Evolutionary conservation across 805 yeast genomes (phyloP), one percentile per base, ranked within the genome.

Genomic region (Blastobotrys terrestris): DNA sequence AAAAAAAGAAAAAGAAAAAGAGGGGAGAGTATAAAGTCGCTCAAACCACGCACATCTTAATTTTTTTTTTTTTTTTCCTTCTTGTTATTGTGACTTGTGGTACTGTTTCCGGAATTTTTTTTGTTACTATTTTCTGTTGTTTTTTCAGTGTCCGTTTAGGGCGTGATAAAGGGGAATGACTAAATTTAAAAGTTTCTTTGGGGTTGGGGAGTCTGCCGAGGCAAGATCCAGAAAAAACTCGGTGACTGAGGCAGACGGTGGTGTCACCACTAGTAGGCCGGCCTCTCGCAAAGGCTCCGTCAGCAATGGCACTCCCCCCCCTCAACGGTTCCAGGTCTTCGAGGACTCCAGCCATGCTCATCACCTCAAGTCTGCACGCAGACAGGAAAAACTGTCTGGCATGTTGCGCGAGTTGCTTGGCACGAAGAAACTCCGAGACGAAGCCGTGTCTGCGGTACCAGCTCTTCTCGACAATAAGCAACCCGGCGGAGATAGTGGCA

Each of bases 341-440:
- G 64, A 61, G 5, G 84, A 84, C 59, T 95, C 95, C 3, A 58
- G 71, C 11, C 99, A 92, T 67, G 87, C 80, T 62, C 99, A 92
- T 68, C 81, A 81, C 64, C 73, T 92, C 55, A 77, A 81, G 54
- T 83, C 84, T 44, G 83, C 92, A 5, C 57, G 72, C 55, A 63
- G 77, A 53, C 69, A 76, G 66, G 72, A 78, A 62, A 63, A 76
- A 67, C 61, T 70, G 54, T 58, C 61, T 14, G 44, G 55, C 15
- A 60, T 60, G 63, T 1, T 73, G 83, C 46, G 53, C 42, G 62
- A 59, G 44, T 48, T 59, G 41, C 48, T 59, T 13, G 59, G 60
- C 6, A 45, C 52, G 14, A 55, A 57, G 49, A 53, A 56, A 45
- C 42, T 48, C 13, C 39, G 53, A 4, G 53, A 51, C 26, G 59